Conservation (phyloP, 73 alveolate species). For the Blepharisma japonicum region DNA sequence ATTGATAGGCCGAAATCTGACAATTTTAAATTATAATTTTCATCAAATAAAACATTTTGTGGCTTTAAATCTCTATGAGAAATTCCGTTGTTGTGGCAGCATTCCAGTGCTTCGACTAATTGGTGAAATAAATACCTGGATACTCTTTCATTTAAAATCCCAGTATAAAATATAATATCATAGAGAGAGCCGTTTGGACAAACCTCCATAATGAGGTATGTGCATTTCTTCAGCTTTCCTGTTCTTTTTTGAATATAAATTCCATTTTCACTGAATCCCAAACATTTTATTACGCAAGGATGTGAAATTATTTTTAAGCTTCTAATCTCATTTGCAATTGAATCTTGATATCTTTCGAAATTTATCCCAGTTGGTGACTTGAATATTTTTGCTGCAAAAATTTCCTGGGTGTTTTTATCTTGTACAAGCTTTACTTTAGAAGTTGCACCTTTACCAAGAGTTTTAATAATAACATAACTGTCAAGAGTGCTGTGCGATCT, state of each 20-base stretch:
- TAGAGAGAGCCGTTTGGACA: conserved; percentile 57
- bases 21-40: conserved; percentile 48
- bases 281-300: conserved; percentile 42
- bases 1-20: conserved; percentile 67
- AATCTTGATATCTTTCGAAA: neutral
- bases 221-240: conserved; percentile 15
- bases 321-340: conserved; percentile 42
- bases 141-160: conserved; percentile 45
- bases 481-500: conserved; percentile 17
- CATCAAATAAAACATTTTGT: conserved; percentile 57
- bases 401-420: neutral
- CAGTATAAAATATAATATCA: conserved; percentile 48
- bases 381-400: conserved; percentile 5
- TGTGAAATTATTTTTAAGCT: conserved; percentile 40
- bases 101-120: conserved; percentile 53
- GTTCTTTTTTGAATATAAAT: conserved; percentile 29
- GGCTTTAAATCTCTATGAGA: conserved; percentile 74
- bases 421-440: conserved; percentile 12
- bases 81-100: conserved; percentile 52
- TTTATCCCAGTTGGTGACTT: neutral
- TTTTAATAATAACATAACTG: neutral
- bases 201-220: conserved; percentile 52
- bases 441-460: conserved; percentile 30
- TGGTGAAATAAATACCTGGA: conserved; percentile 49
- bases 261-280: conserved; percentile 40